Evolutionary conservation across 2,329 filamentous ascomycete species (phyloP), one percentile per base, ranked within the genome.

Genomic region (Domatiomyces catenatus): DNA sequence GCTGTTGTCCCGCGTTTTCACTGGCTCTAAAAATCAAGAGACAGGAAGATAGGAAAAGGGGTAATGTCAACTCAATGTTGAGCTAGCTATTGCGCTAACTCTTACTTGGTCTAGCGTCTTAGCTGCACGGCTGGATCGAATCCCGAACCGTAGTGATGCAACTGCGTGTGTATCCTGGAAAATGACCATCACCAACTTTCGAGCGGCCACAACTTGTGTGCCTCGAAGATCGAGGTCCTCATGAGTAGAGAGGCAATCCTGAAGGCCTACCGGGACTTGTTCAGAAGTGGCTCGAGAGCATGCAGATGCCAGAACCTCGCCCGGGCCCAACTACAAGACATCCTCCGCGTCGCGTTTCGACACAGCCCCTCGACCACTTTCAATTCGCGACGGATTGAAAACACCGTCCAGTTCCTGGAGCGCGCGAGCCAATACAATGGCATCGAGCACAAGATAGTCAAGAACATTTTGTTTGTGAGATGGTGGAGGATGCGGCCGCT

Each of bases 221-320:
- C 15, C 10, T 39, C 8, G 12, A 39, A 12, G 32, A 39, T 15
- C 12, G 32, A 15, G 32, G 32, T 39, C 26, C 32, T 28, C 20
- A 50, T 50, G 18, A 48, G 44, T 49, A 55, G 55, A 48, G 56
- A 59, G 54, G 59, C 61, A 8, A 57, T 79, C 46, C 50, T 74
- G 50, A 67, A 69, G 57, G 74, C 75, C 48, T 82, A 82, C 61
- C 74, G 79, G 52, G 69, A 73, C 50, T 66, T 82, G 43, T 76
- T 75, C 56, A 71, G 74, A 22, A 68, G 71, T 26, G 67, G 70
- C 7, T 65, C 81, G 18, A 71, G 71, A 48, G 75, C 75, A 2
- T 66, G 80, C 49, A 72, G 75, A 50, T 79, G 76, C 63, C 73
- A 77, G 1, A 72, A 69, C 46, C 79, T 79, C 8, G 70, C 73